Base-by-base conservation (phyloP, 1,284 basidiomycete genomes). In the Coniferiporia sulphurascens region DNA sequence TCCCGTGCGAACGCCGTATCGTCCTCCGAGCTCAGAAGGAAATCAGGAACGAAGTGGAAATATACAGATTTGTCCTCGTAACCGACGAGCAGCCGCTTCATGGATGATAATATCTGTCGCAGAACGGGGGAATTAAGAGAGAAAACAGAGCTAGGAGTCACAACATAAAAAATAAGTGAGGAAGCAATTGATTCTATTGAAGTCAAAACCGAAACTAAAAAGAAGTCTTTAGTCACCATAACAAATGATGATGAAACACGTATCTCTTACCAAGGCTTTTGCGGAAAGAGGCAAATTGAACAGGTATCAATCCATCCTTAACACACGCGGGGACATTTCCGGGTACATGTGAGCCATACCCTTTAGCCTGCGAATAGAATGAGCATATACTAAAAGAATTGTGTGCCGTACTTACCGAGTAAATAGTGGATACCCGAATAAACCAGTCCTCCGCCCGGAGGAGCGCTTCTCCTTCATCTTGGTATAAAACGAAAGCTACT, bases 41-140 rank as follows among this genome's bases (percentile, higher is more conserved):
- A 74, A 58, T 89, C 83, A 1, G 91, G 86, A 44, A 93, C 73
- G 56, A 91, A 81, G 62, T 91, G 87, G 54, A 88, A 80, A 22
- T 85, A 73, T 15, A 81, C 71, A 57, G 79, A 10, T 72, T 51
- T 77, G 74, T 1, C 76, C 65, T 61, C 76, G 76, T 27, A 74
- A 71, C 67, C 80, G 79, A 56, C 35, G 35, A 78, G 69, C 5
- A 81, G 71, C 59, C 82, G 80, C 66, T 83, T 83, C 62, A 85
- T 72, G 6, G 82, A 77, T 6, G 79, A 81, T 55, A 86, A 78
- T 45, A 87, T 74, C 66, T 86, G 83, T n/a, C 87, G 83, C 15
- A 89, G 78, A 27, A 78, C 69, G 12, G 81, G 79, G 0, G 84
- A 87, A 17, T 81, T 75, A 15, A 86, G 76, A 0, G 78, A 82